Conservation (phyloP, 208 protist species). For the Leishmania aethiopica region DNA sequence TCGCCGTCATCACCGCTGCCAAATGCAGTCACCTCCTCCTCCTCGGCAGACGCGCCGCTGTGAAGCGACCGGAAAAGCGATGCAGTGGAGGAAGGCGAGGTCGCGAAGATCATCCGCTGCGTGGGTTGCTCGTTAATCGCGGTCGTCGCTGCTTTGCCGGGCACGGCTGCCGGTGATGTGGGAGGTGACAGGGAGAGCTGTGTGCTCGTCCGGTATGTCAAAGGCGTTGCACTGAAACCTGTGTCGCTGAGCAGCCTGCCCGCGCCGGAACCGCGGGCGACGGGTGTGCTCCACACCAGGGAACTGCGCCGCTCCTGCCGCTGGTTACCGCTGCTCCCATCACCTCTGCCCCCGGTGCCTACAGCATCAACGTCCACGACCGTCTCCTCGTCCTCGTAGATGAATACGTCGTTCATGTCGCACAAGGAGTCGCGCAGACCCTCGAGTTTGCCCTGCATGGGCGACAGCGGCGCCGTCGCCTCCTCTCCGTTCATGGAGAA, state of each 20-base stretch:
- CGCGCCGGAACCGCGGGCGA: slow-evolving; percentile 11
- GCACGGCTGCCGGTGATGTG: background rate
- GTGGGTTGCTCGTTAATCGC: background rate
- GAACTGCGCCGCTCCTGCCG: slow-evolving; percentile 27
- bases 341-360: background rate
- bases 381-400: slow-evolving; percentile 49
- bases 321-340: background rate
- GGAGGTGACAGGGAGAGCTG: slow-evolving; percentile 15
- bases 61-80: background rate
- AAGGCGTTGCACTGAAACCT: slow-evolving; percentile 21
- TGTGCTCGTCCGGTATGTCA: slow-evolving; percentile 29
- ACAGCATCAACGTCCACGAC: background rate
- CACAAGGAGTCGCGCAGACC: slow-evolving; percentile 30
- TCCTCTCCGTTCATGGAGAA: background rate
- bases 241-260: slow-evolving; percentile 9
- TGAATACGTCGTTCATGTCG: slow-evolving; percentile 53
- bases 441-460: background rate
- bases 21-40: background rate
- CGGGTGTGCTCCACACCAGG: slow-evolving; percentile 33
- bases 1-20: background rate
- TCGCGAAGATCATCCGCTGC: slow-evolving; percentile 1
- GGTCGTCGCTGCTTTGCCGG: background rate
- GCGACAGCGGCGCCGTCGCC: background rate
- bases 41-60: background rate
- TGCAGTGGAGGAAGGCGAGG: background rate